Conservation (phyloP, 2,329 filamentous ascomycete species). For the Trichoderma breve region DNA sequence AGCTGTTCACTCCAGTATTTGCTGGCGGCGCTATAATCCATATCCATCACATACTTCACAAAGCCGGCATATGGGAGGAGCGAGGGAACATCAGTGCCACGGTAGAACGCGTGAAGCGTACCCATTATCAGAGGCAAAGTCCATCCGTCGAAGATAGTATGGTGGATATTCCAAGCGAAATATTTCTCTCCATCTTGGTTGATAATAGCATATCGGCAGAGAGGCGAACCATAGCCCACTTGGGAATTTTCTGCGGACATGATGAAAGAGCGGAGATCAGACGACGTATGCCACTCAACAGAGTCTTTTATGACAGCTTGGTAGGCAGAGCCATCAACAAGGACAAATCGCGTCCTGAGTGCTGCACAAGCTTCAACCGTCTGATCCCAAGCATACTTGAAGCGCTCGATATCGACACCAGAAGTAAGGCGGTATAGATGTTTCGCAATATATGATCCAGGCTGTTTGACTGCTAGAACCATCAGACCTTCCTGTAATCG, state of each 20-base stretch:
- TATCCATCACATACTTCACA: conserved; percentile 16
- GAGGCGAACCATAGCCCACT: conserved; percentile 7
- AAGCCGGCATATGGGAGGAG: conserved; percentile 18
- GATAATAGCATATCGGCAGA: not conserved
- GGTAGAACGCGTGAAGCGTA: conserved; percentile 5
- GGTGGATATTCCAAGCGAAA: conserved; percentile 18
- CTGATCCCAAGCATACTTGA: conserved; percentile 24
- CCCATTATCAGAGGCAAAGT: not conserved
- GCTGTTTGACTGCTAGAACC: conserved; percentile 25
- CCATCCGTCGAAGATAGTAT: conserved; percentile 18
- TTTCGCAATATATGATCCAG: conserved; percentile 25
- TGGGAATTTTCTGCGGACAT: conserved; percentile 5
- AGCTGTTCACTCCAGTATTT: conserved; percentile 19
- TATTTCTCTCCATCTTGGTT: not conserved
- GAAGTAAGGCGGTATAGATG: conserved; percentile 21
- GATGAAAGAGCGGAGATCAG: conserved; percentile 1
- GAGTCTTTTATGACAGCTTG: conserved; percentile 22
- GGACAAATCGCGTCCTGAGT: conserved; percentile 25
- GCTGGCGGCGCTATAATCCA: conserved; percentile 6
- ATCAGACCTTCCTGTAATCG: conserved; percentile 40
- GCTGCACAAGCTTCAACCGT: conserved; percentile 22
- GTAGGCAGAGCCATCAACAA: conserved; percentile 15
- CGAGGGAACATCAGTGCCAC: not conserved
- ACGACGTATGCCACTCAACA: not conserved
- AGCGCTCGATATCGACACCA: conserved; percentile 17